phyloP scores from a whole-genome alignment of 345 rosid genomes.

The Bruguiera sexangula region DNA sequence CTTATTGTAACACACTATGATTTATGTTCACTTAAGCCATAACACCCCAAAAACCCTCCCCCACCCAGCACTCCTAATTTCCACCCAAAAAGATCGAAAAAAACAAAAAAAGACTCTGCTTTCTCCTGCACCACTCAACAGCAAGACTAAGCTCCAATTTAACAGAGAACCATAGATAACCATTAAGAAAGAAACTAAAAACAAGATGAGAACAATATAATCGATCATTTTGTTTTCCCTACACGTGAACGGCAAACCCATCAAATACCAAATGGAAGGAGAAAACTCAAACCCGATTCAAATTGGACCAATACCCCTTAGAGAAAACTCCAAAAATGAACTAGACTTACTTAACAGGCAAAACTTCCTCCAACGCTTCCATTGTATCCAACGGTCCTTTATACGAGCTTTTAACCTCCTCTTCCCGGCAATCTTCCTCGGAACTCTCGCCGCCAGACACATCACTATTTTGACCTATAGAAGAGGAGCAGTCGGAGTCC shows the following conservation, averaged over 20 bases:
- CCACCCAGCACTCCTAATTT: no score
- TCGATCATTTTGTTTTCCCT: no score
- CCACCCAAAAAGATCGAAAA: no score
- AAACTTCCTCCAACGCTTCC: constrained; percentile 34
- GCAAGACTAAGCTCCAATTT: not conserved
- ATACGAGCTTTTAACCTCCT: constrained; percentile 33
- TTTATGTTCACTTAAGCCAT: no score
- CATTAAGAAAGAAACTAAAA: no score
- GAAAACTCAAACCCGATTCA: not conserved
- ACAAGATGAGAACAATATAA: no score
- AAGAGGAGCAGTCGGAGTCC: constrained; percentile 13
- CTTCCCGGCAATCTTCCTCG: constrained; percentile 20
- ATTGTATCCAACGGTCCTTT: constrained; percentile 40
- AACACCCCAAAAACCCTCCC: no score
- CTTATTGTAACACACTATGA: no score
- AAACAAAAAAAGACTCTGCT: no score
- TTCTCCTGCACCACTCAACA: no score
- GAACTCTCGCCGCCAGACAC: constrained; percentile 13
- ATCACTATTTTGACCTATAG: constrained; percentile 25
- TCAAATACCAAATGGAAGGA: not conserved
- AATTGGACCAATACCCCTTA: not conserved
- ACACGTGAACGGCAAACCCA: not conserved
- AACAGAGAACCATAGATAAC: no score
- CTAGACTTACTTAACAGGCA: constrained; percentile 31
- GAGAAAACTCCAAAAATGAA: not conserved